Evolutionary conservation across 1,284 basidiomycete genomes (phyloP), one percentile per base, ranked within the genome.

Genomic region (Sphaerobolus stellatus): DNA sequence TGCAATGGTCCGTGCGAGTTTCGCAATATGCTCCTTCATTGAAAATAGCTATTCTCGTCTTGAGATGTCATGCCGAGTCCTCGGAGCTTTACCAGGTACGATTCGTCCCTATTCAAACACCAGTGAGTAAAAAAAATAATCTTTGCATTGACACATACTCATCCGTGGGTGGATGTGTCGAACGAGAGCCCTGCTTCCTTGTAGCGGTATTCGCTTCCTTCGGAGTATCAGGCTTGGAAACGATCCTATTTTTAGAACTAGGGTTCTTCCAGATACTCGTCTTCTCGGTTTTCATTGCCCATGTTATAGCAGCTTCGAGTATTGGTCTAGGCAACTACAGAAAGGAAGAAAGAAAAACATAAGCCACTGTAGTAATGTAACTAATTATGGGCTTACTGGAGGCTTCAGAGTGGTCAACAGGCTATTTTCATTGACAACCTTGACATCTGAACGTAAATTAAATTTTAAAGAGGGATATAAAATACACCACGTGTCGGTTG

Each of bases 401-500:
- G 84, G 74, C 59, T 90, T 88, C 68, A 95, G 77, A 4, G 86
- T 82, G 34, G 81, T 77, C 24, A 98, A 71, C 27, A 99, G 68
- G 38, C 82, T 85, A 52, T 80, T 77, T 59, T 92, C 91, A 48
- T 89, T 83, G 40, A 98, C 81, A 1, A 80, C 77, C 6, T 78
- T 80, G n/a, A 98, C 76, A 63, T 99, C 97, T 1, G 87, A 90
- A 44, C 87, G 87, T 40, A 99, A 75, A 54, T 95, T 84, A 58
- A 93, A 88, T 34, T 92, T 83, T 34, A 99, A 70, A 0, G 89
- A 90, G 0, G 96, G 95, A 64, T 99, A 99, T 2, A 98, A 70
- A n/a, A 98, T 92, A 64, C 94, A 96, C 97, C 97, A 99, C 9
- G 92, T 85, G 65, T 99, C 97, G 41, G 91, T 92, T 2, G 77